Evolutionary conservation across 345 rosid species (phyloP).

Genomic region (Citrus hindsii): DNA sequence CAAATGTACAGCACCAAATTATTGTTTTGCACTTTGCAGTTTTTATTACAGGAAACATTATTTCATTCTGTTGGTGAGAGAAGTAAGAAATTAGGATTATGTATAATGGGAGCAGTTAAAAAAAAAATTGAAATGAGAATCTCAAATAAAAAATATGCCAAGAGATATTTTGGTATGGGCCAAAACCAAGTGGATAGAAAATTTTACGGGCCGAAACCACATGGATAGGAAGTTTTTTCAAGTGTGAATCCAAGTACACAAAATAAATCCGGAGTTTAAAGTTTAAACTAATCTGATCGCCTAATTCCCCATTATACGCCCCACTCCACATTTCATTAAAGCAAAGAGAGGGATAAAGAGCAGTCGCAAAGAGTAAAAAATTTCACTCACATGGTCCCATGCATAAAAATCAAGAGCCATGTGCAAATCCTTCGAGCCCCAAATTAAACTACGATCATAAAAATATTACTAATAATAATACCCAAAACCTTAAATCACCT

Average conservation of each 20-base stretch:
- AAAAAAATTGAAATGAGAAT: too few species aligned
- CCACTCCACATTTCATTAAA: background rate
- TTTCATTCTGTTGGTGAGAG: too few species aligned
- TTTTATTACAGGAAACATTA: too few species aligned
- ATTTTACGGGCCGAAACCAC: background rate
- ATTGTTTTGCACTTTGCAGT: too few species aligned
- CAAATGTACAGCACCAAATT: too few species aligned
- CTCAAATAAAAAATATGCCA: too few species aligned
- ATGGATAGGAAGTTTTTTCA: background rate
- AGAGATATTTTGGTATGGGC: background rate
- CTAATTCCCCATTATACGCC: background rate
- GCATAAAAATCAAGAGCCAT: background rate
- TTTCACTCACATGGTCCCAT: background rate
- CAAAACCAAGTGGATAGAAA: background rate
- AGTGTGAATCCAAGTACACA: too few species aligned
- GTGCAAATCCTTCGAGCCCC: background rate
- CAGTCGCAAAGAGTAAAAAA: background rate
- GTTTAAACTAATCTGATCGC: background rate
- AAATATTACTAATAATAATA: background rate
- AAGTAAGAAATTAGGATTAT: too few species aligned
- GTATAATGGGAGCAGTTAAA: too few species aligned
- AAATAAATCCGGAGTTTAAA: background rate
- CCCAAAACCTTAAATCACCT: background rate
- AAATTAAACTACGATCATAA: background rate
- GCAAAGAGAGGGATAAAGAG: background rate